Evolutionary conservation across 495 filamentous ascomycete genomes (phyloP).

Genomic region (Penicillium salamii): DNA sequence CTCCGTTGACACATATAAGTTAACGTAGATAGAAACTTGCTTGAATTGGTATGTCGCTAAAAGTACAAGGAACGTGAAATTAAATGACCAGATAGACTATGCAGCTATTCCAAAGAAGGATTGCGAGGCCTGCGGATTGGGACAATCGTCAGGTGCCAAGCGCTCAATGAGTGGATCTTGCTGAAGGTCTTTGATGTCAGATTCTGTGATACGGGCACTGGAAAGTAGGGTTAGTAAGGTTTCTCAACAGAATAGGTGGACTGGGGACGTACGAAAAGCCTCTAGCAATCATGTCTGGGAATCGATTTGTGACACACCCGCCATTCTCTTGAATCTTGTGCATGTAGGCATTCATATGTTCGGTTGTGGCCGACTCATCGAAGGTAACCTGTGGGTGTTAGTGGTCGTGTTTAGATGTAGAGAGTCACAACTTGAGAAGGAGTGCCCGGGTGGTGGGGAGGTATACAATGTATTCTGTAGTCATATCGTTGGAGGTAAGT

Average conservation of each 20-base stretch:
- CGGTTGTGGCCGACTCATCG: conserved; percentile 2
- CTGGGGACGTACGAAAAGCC: conserved; percentile 1
- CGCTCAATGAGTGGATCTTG: neutral
- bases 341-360: conserved; percentile 2
- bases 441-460: neutral
- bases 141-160: neutral
- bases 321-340: neutral
- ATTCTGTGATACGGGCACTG: neutral
- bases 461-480: conserved; percentile 1
- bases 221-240: neutral
- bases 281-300: conserved; percentile 5
- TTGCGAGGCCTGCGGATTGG: neutral
- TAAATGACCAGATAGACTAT: neutral
- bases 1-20: too few relatives aligned
- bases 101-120: neutral
- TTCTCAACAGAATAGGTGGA: neutral
- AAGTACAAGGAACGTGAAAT: neutral
- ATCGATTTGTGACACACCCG: neutral
- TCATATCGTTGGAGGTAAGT: neutral
- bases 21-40: too few relatives aligned
- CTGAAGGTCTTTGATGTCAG: neutral
- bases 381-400: conserved; percentile 2
- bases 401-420: neutral
- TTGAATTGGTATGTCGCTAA: neutral
- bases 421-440: too few relatives aligned